Evolutionary conservation across 2,329 filamentous ascomycete species (phyloP), one percentile per base, ranked within the genome.

Genomic region (Epicoccum sorghinum): DNA sequence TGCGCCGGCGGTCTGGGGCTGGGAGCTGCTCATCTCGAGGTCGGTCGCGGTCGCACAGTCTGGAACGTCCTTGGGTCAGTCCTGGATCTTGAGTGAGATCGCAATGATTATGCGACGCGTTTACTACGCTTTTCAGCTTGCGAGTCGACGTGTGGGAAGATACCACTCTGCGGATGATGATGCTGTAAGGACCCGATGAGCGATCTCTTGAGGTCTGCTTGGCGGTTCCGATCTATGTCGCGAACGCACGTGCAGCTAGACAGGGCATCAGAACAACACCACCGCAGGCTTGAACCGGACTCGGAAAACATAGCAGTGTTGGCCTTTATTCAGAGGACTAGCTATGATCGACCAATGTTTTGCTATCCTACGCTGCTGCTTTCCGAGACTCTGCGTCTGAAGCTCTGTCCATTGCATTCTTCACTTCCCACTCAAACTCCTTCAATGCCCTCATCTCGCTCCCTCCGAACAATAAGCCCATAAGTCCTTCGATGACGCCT

Each of bases 371-470:
- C 4, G 14, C 18, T 13, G 7, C 30, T 46, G 8, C 13, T 13
- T 4, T n/a, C 25, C 9, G 23, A 12, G 27, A 25, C 3, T 55
- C 35, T 18, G 38, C 12, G 27, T 51, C 62, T 45, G 71, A 43
- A 7, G 70, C 71, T 45, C 68, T 62, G 18, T 61, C 58, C 45
- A 64, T 65, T 4, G 68, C 61, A 61, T 69, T 74, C 32, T 55
- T 61, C 8, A 98, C 87, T 75, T 99, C 95, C 89, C 91, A 97
- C 71, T 95, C 86, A 76, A 98, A 98, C 78, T 99, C 95, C 66
- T 86, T 88, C 49, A 99, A 78, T 4, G 89, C 88, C 54, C 91
- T 83, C 55, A 97, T 76, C 77, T 99, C 95, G 57, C 86, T 87
- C 9, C 89, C 87, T 54, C 96, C 88, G 72, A 99, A 99, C 43